Evolutionary conservation across 1,284 basidiomycete species (phyloP).

Genomic region (Austroboletus rostrupii): DNA sequence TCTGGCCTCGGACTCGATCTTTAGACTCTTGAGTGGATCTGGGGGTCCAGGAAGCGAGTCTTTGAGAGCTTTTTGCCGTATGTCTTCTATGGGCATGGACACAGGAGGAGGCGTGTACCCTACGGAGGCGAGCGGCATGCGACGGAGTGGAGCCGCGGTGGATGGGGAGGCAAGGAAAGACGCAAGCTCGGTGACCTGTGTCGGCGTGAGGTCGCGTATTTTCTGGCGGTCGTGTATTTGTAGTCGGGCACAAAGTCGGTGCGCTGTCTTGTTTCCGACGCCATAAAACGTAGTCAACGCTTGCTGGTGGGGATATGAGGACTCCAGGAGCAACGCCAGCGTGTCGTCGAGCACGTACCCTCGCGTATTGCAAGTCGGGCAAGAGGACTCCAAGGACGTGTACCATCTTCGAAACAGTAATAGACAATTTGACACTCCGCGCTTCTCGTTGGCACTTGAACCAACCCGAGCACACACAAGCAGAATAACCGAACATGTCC

Average conservation of each 20-base stretch:
- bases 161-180: slow-evolving; percentile 86
- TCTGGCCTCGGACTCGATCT: slow-evolving; percentile 80
- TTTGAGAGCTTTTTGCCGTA: slow-evolving; percentile 29
- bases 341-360: slow-evolving; percentile 41
- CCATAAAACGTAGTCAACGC: slow-evolving; percentile 85
- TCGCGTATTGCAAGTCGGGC: slow-evolving; percentile 63
- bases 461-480: slow-evolving; percentile 13
- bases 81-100: slow-evolving; percentile 40
- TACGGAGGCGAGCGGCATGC: slow-evolving; percentile 57
- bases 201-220: slow-evolving; percentile 71
- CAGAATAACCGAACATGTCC: slow-evolving; percentile 46
- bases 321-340: background rate
- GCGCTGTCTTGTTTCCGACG: slow-evolving; percentile 69
- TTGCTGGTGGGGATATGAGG: slow-evolving; percentile 49
- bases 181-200: slow-evolving; percentile 79
- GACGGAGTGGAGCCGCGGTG: slow-evolving; percentile 58
- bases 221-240: slow-evolving; percentile 81
- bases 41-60: slow-evolving; percentile 23
- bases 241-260: slow-evolving; percentile 82
- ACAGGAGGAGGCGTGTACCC: slow-evolving; percentile 47
- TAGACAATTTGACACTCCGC: slow-evolving; percentile 32
- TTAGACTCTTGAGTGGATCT: slow-evolving; percentile 68
- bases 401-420: slow-evolving; percentile 45
- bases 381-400: slow-evolving; percentile 76
- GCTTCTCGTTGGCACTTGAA: background rate